These are phyloP conservation scores for Neopestalotiopsis clavispora DNA, from an alignment of 2,329 filamentous ascomycete genomes.

Conservation along the genomic window DNA sequence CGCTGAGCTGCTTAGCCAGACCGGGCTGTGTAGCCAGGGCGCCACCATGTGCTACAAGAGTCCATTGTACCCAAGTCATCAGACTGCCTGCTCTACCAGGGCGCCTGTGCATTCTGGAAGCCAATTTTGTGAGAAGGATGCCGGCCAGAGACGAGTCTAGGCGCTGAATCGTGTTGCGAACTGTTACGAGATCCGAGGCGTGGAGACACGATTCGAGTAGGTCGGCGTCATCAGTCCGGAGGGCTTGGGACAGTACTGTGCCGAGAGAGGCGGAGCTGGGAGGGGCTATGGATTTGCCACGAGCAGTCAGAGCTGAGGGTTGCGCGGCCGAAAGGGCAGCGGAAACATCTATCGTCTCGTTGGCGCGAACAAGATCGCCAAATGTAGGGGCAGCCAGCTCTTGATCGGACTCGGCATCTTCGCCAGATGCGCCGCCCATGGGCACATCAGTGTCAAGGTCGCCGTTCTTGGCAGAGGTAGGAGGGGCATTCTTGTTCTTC, in stretches of 20 bases:
- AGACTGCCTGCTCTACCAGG: conserved; percentile 89
- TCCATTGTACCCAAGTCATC: conserved; percentile 97
- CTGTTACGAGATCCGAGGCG: conserved; percentile 74
- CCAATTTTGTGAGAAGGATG: conserved; percentile 79
- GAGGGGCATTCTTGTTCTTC: conserved; percentile 25
- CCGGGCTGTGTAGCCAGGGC: conserved; percentile 87
- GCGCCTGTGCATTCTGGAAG: conserved; percentile 82
- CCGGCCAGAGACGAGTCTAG: conserved; percentile 85
- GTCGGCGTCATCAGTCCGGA: conserved; percentile 87
- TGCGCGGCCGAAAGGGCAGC: conserved; percentile 56
- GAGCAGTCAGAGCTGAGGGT: conserved; percentile 45
- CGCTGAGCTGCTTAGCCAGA: conserved; percentile 76
- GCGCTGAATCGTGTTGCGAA: conserved; percentile 88
- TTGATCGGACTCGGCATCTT: conserved; percentile 48
- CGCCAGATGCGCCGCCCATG: conserved; percentile 29
- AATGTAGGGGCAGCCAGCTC: conserved; percentile 71
- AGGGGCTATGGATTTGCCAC: conserved; percentile 56
- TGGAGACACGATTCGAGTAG: conserved; percentile 93
- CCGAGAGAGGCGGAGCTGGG: conserved; percentile 82
- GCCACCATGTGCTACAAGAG: conserved; percentile 88
- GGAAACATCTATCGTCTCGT: conserved; percentile 78
- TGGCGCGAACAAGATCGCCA: conserved; percentile 80
- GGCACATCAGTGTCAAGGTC: conserved; percentile 35
- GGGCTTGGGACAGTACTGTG: conserved; percentile 90
- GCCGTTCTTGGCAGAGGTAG: conserved; percentile 30